Evolutionary conservation across 1,284 basidiomycete genomes (phyloP).

Genomic region (Melanopsichium pennsylvanicum): DNA sequence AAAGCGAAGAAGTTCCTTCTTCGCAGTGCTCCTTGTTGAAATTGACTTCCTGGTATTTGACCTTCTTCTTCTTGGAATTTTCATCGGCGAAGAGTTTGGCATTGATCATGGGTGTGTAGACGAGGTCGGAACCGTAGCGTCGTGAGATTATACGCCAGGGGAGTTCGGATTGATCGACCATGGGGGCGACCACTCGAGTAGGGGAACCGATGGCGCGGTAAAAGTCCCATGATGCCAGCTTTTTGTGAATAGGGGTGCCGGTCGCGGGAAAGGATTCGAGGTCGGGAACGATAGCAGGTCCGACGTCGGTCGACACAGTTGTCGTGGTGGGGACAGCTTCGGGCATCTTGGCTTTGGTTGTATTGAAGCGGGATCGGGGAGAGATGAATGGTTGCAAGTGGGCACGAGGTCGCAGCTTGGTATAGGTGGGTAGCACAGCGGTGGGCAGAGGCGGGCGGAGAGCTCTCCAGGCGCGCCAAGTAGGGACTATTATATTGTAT

Average conservation of each 20-base stretch:
- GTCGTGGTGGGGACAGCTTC: conserved; percentile 15
- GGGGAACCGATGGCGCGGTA: conserved; percentile 83
- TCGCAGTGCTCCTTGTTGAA: conserved; percentile 51
- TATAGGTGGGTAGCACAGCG: too few relatives aligned
- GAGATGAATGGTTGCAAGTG: too few relatives aligned
- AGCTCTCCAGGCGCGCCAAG: conserved; percentile 13
- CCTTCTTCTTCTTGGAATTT: conserved; percentile 39
- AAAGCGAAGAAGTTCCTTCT: conserved; percentile 41
- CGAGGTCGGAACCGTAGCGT: conserved; percentile 80
- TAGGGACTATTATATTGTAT: conserved; percentile 13
- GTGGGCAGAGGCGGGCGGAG: neutral
- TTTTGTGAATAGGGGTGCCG: conserved; percentile 66
- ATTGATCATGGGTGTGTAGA: conserved; percentile 98
- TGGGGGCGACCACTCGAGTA: conserved; percentile 89
- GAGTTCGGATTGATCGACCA: conserved; percentile 97
- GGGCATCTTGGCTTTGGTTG: conserved; percentile 16
- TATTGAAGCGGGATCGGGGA: neutral
- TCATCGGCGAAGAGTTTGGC: conserved; percentile 78
- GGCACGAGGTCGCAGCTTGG: too few relatives aligned
- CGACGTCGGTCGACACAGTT: conserved; percentile 12
- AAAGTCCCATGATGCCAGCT: conserved; percentile 81
- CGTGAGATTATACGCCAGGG: conserved; percentile 85
- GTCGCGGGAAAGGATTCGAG: conserved; percentile 58
- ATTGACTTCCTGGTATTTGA: conserved; percentile 37
- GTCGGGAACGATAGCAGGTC: conserved; percentile 25